These are phyloP conservation scores for Agapanthus africanus DNA, from an alignment of 106 monocot species.

Conservation along the genomic window DNA sequence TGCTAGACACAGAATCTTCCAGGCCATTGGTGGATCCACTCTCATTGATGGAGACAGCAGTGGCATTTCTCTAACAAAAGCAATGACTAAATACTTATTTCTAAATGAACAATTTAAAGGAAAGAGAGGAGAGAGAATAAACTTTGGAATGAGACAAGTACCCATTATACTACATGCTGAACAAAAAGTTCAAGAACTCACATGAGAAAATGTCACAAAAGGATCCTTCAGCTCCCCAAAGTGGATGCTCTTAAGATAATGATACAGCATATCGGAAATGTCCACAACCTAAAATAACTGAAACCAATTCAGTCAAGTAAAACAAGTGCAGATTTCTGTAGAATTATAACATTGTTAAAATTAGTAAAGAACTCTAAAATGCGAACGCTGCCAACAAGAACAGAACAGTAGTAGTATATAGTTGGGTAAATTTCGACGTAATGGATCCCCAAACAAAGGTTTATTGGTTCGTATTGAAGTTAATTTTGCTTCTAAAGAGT, in stretches of 20 bases:
- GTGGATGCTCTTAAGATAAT: conserved; percentile 38
- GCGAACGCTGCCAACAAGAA: neutral
- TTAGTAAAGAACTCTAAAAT: neutral
- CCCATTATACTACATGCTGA: neutral
- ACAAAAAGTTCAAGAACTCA: conserved; percentile 17
- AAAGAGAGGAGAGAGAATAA: neutral
- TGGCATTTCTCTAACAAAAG: conserved; percentile 7
- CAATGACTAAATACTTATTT: neutral
- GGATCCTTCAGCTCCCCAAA: conserved; percentile 24
- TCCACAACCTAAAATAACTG: conserved; percentile 54
- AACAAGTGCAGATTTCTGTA: neutral
- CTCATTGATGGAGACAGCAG: neutral
- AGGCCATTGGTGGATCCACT: conserved; percentile 2
- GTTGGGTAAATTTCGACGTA: too few species aligned
- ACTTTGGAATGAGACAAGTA: neutral
- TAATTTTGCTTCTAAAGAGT: too few species aligned
- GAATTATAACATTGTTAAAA: neutral
- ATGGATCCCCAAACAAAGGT: neutral
- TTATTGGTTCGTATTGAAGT: too few species aligned
- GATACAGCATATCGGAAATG: conserved; percentile 52
- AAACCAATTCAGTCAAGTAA: neutral
- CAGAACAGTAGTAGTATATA: neutral
- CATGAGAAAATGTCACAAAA: conserved; percentile 10
- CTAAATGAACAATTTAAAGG: too few species aligned
- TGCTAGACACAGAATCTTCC: conserved; percentile 14